Percentiles rank a stretch among this genome's conserved stretches.
These are phyloP conservation scores for Allium cepa DNA, from an alignment of 106 monocot species.

Conservation along the genomic window DNA sequence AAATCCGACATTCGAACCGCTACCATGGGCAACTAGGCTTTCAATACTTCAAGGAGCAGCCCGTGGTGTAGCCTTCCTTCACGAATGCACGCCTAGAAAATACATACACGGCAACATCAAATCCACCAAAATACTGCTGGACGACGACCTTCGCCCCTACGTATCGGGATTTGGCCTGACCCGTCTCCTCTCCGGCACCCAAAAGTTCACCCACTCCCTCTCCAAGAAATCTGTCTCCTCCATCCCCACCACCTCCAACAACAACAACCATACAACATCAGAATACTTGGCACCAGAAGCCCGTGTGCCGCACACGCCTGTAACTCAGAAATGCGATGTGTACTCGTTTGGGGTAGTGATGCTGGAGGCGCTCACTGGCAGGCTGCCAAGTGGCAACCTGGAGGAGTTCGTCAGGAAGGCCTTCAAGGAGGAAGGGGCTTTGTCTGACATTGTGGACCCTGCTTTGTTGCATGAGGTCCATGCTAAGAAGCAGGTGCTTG, in stretches of 20 bases:
- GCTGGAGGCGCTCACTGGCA: slow-evolving; percentile 68
- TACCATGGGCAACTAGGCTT: slow-evolving; percentile 52
- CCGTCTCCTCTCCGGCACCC: slow-evolving; percentile 39
- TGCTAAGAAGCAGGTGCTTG: slow-evolving; percentile 84
- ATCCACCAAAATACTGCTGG: slow-evolving; percentile 78
- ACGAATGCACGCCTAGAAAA: slow-evolving; percentile 72
- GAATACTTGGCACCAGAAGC: slow-evolving; percentile 66
- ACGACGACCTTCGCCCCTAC: slow-evolving; percentile 55
- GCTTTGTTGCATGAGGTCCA: slow-evolving; percentile 74
- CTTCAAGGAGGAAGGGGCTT: slow-evolving; percentile 73
- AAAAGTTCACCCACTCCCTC: slow-evolving; percentile 28
- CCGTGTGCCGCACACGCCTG: slow-evolving; percentile 14
- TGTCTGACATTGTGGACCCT: slow-evolving; percentile 86
- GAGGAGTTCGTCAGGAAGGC: slow-evolving; percentile 49
- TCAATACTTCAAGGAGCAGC: slow-evolving; percentile 57
- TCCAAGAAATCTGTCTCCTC: not conserved
- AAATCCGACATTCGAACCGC: slow-evolving; percentile 21
- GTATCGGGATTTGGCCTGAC: slow-evolving; percentile 78
- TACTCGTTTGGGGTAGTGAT: slow-evolving; percentile 70
- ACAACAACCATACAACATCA: not conserved
- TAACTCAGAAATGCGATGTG: slow-evolving; percentile 78
- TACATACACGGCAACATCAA: slow-evolving; percentile 67
- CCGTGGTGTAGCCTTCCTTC: slow-evolving; percentile 63
- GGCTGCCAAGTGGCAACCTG: slow-evolving; percentile 17
- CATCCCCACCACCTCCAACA: not conserved